Evolutionary conservation across 2,329 filamentous ascomycete genomes (phyloP), one percentile per base, ranked within the genome.

Genomic region (Phaeosphaeriaceae sp.): DNA sequence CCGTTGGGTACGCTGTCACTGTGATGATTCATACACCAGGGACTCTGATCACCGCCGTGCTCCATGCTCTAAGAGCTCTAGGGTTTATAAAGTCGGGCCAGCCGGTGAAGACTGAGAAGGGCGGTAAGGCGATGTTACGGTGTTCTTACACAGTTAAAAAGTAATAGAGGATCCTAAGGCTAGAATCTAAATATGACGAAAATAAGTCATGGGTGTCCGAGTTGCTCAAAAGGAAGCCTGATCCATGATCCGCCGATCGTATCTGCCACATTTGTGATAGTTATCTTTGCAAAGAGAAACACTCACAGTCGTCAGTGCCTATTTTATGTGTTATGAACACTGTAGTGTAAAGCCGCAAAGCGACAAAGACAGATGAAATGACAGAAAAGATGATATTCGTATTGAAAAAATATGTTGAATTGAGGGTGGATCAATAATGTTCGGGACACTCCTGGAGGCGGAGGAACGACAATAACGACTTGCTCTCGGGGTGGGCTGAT

Each of bases 41-140:
- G 58, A 50, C 58, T 60, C 41, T 67, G 64, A 38, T 64, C 67
- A 35, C 60, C 58, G 42, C 67, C 65, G 64, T 67, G 64, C 58
- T 72, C 70, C 70, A 73, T 73, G 50, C 48, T 55, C 39, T 50
- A 48, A 41, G 61, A n/a, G n/a, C n/a, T n/a, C n/a, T n/a, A n/a
- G n/a, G n/a, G n/a, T n/a, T n/a, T n/a, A n/a, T n/a, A n/a, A n/a
- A n/a, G n/a, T n/a, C n/a, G n/a, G n/a, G n/a, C n/a, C n/a, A n/a
- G n/a, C n/a, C n/a, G n/a, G n/a, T n/a, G n/a, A n/a, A n/a, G n/a
- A n/a, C n/a, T n/a, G n/a, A n/a, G n/a, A n/a, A n/a, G n/a, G n/a
- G n/a, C n/a, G n/a, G n/a, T n/a, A n/a, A n/a, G n/a, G n/a, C n/a
- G n/a, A n/a, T 33, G 34, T 29, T 16, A n/a, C n/a, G n/a, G 20